phyloP scores from a whole-genome alignment of 1,284 basidiomycete species.

The Schizophyllum amplum region DNA sequence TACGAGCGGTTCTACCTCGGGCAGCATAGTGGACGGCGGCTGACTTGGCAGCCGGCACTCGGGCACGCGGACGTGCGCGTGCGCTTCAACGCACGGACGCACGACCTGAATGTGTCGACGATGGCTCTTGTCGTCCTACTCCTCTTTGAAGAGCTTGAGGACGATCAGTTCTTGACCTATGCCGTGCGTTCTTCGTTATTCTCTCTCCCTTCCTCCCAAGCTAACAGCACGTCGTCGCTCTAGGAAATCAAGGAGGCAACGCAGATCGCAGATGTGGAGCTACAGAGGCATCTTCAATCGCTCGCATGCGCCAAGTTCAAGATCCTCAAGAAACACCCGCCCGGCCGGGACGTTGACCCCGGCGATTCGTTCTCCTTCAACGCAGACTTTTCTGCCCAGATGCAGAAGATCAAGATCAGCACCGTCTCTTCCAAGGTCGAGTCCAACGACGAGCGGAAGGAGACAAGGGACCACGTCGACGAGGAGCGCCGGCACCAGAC shows the following conservation, averaged over 20 bases:
- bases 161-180: slow-evolving; percentile 69
- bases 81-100: slow-evolving; percentile 70
- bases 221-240: slow-evolving; percentile 4
- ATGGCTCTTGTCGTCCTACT: slow-evolving; percentile 85
- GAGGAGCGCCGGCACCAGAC: slow-evolving; percentile 89
- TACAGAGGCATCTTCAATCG: slow-evolving; percentile 90
- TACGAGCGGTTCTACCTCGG: slow-evolving; percentile 91
- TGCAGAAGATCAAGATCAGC: slow-evolving; percentile 92
- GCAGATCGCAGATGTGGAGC: slow-evolving; percentile 67
- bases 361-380: slow-evolving; percentile 91
- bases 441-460: slow-evolving; percentile 79
- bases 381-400: slow-evolving; percentile 64
- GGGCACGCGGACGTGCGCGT: slow-evolving; percentile 90
- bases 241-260: slow-evolving; percentile 71
- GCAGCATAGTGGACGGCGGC: slow-evolving; percentile 81
- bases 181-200: slow-evolving; percentile 36
- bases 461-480: slow-evolving; percentile 87
- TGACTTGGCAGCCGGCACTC: slow-evolving; percentile 92
- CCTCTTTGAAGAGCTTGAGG: slow-evolving; percentile 72
- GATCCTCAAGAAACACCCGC: slow-evolving; percentile 86
- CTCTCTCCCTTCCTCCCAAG: slow-evolving; percentile 6
- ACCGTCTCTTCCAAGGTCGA: slow-evolving; percentile 87
- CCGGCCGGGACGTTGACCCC: slow-evolving; percentile 71
- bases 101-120: slow-evolving; percentile 93
- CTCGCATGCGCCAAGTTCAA: slow-evolving; percentile 97